A percentile compares a stretch with the other conserved stretches of the same genome.
Conservation (phyloP, 805 yeast genomes). For the Saccharomyces paradoxus region DNA sequence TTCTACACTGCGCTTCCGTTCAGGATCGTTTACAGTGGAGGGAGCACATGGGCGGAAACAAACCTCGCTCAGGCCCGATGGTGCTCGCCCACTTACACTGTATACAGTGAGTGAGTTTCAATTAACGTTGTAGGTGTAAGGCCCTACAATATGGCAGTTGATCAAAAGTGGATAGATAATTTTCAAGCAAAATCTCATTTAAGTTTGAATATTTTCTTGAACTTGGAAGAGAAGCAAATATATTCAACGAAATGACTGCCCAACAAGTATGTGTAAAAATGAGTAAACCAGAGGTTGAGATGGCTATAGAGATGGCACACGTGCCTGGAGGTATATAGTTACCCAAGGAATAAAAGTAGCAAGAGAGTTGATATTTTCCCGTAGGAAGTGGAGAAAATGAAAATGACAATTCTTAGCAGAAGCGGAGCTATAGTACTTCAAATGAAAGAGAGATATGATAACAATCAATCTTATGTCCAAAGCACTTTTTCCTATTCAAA, state of each 20-base stretch:
- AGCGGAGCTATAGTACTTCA: no score
- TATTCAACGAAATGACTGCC: slow-evolving; percentile 28
- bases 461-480: no score
- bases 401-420: not conserved
- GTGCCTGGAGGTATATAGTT: not conserved
- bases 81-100: not conserved
- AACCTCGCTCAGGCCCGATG: not conserved
- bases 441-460: not conserved
- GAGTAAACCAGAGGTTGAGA: not conserved
- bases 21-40: not conserved
- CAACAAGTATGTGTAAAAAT: slow-evolving; percentile 22
- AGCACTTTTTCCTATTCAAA: not conserved
- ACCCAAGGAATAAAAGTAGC: not conserved
- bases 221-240: slow-evolving; percentile 10
- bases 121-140: not conserved
- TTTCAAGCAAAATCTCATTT: not conserved
- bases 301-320: not conserved
- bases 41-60: not conserved
- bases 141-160: not conserved
- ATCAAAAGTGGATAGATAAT: not conserved
- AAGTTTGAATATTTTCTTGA: not conserved
- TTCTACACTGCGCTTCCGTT: not conserved
- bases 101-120: not conserved
- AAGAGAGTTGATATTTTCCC: not conserved
- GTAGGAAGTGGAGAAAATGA: not conserved